phyloP scores from a whole-genome alignment of 176 grass and related monocot genomes.

The Rhipidocladum racemiflorum region DNA sequence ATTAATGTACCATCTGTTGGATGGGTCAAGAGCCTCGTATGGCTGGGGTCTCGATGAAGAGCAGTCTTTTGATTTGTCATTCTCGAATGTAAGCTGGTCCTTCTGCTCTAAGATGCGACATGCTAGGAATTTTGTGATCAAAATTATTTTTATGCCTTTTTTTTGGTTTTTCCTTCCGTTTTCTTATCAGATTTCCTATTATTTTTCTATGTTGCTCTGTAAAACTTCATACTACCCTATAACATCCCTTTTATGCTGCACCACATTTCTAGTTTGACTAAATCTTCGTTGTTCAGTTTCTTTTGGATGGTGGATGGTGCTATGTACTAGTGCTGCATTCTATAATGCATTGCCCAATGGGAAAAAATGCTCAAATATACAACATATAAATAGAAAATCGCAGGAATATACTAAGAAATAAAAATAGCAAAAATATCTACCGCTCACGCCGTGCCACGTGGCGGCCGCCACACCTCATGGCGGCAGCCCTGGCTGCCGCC shows the following conservation, averaged over 20 bases:
- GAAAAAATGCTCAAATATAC: too few relatives aligned
- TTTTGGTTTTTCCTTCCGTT: neutral
- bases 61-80: neutral
- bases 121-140: conserved; percentile 1
- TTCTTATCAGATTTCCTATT: neutral
- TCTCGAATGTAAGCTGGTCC: neutral
- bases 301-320: neutral
- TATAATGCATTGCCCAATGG: conserved; percentile 11
- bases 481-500: too few relatives aligned
- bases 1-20: neutral
- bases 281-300: neutral
- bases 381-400: too few relatives aligned
- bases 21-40: neutral
- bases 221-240: neutral
- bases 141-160: neutral
- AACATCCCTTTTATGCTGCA: neutral
- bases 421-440: too few relatives aligned
- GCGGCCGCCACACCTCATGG: too few relatives aligned
- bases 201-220: neutral
- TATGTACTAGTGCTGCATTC: neutral
- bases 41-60: neutral
- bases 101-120: neutral
- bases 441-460: too few relatives aligned
- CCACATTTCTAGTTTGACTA: neutral
- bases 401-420: too few relatives aligned